Conservation (phyloP, 176 grass and related monocot species). For the Triticum turgidum region DNA sequence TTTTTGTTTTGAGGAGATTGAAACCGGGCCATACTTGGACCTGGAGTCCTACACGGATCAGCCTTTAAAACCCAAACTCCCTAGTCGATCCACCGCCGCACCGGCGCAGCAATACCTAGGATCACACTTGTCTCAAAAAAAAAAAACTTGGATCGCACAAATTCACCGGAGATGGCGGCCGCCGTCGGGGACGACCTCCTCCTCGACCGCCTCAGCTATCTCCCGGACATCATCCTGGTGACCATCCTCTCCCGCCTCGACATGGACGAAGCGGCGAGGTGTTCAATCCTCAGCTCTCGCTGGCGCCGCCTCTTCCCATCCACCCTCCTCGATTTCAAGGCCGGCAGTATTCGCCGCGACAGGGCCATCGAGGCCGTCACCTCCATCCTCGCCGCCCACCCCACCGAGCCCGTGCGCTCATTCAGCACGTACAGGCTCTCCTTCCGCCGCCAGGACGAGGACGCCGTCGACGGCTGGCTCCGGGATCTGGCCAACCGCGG, state of each 20-base stretch:
- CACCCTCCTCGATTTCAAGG: slow-evolving; percentile 25
- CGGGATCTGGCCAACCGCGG: slow-evolving; percentile 11
- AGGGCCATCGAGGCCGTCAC: background rate
- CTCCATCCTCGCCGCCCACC: slow-evolving; percentile 33
- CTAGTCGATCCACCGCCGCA: too few relatives aligned
- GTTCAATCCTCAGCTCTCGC: slow-evolving; percentile 12
- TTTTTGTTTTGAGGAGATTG: too few relatives aligned
- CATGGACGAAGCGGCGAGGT: slow-evolving; percentile 15
- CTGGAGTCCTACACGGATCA: too few relatives aligned
- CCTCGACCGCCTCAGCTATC: slow-evolving; percentile 3
- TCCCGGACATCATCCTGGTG: background rate
- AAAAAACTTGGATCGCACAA: background rate
- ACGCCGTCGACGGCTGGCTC: background rate
- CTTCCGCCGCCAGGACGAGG: background rate
- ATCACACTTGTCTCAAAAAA: background rate
- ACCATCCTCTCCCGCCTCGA: slow-evolving; percentile 24
- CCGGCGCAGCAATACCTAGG: background rate
- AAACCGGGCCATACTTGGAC: too few relatives aligned
- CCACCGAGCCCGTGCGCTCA: slow-evolving; percentile 8
- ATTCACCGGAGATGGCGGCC: background rate
- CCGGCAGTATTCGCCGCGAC: background rate
- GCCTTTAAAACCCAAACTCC: too few relatives aligned
- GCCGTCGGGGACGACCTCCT: background rate
- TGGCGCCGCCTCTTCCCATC: slow-evolving; percentile 27
- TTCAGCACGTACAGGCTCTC: background rate